Base-by-base conservation (phyloP, 176 grass and related monocot species). In the Themeda triandra region DNA sequence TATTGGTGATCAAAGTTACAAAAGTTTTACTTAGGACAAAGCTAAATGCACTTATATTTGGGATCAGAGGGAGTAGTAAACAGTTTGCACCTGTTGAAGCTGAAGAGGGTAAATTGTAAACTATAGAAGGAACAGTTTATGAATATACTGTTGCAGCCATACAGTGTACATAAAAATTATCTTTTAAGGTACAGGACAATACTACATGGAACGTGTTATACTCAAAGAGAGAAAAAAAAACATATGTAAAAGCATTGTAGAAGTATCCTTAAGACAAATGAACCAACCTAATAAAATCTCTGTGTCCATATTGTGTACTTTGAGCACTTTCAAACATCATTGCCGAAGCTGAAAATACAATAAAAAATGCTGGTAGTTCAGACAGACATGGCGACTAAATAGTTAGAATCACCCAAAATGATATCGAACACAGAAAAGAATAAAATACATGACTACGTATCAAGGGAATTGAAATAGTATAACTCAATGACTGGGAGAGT, bases 231-330 rank as follows among this genome's bases (percentile, higher is more conserved):
- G 45, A 8, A 37, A 24, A 24, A 70, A 0, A 4, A 71, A 71
- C 5, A 78, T 10, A 81, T 71, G 60, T 62, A 23, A 71, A 86
- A 31, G 3, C 30, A 83, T 73, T 63, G 2, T 18, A 64, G 17
- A 75, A 60, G 3, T 66, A 1, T 4, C 4, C 1, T 67, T 81
- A 32, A 58, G 31, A 28, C 24, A 66, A 84, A 76, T 70, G 42
- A 66, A 83, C 75, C 15, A 64, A 98, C 92, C 90, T 98, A 49
- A 78, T 59, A 30, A 98, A 98, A 27, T 95, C 95, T 79, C 75
- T 89, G 66, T 98, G 82, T 1, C 91, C 83, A 7, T 94, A 93
- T 56, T 75, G 56, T 66, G 88, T 75, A 83, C 81, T 89, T 17
- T 84, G 77, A 58, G 58, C 76, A 72, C 79, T 77, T 44, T 91